These are phyloP conservation scores for Paraconiothyrium sp. DNA, from an alignment of 2,329 filamentous ascomycete genomes.

Conservation along the genomic window DNA sequence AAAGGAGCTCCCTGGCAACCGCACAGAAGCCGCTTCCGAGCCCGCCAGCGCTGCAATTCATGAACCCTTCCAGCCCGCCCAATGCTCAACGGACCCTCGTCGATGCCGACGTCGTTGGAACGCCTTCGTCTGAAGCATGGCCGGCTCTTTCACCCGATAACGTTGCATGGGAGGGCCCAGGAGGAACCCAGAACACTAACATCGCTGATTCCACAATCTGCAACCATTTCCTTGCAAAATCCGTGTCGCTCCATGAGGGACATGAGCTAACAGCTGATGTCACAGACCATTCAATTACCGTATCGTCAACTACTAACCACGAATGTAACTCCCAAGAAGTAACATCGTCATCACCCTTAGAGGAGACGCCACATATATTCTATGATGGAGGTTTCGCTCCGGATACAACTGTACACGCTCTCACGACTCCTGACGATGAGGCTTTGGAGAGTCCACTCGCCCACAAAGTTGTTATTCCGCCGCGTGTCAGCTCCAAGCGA, in stretches of 20 bases:
- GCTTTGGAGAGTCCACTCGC: slow-evolving; percentile 20
- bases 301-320: not conserved
- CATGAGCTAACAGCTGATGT: not conserved
- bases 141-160: slow-evolving; percentile 40
- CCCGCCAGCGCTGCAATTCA: slow-evolving; percentile 46
- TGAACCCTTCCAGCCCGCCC: slow-evolving; percentile 42
- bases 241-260: not conserved
- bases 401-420: slow-evolving; percentile 7
- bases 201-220: not conserved
- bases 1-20: slow-evolving; percentile 8
- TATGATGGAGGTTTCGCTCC: not conserved
- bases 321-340: not conserved
- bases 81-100: slow-evolving; percentile 51
- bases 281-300: not conserved
- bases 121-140: slow-evolving; percentile 38
- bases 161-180: slow-evolving; percentile 4
- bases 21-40: slow-evolving; percentile 53
- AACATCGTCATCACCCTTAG: not conserved
- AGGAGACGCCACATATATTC: not conserved
- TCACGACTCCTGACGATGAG: slow-evolving; percentile 16
- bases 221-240: not conserved
- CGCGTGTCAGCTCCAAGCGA: slow-evolving; percentile 30
- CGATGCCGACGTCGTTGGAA: slow-evolving; percentile 49
- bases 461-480: slow-evolving; percentile 19
- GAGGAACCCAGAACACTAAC: not conserved